phyloP scores from a whole-genome alignment of 2,329 filamentous ascomycete genomes.

The Colletotrichum eremochloae region DNA sequence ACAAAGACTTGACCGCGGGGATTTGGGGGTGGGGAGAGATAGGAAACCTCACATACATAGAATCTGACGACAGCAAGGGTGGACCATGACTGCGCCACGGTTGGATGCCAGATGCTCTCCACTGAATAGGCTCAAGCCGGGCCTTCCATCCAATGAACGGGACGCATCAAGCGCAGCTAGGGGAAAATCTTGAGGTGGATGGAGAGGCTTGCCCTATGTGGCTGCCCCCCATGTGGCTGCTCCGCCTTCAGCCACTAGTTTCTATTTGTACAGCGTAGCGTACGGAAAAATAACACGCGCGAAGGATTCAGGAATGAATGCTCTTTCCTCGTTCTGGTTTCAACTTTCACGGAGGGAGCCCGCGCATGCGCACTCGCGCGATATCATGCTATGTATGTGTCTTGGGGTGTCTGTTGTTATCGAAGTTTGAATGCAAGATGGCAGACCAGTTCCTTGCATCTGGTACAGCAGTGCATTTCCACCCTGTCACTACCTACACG shows the following conservation, averaged over 20 bases:
- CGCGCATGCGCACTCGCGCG: background rate
- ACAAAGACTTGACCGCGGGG: background rate
- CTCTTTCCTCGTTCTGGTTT: background rate
- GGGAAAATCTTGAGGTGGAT: background rate
- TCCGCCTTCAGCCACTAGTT: conserved; percentile 20
- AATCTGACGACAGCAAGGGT: background rate
- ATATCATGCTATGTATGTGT: background rate
- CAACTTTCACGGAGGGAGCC: conserved; percentile 15
- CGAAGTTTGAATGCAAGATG: conserved; percentile 4
- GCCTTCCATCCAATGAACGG: conserved; percentile 12
- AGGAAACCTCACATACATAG: conserved; percentile 5
- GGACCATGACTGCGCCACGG: conserved; percentile 26
- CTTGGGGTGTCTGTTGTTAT: background rate
- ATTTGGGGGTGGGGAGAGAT: background rate
- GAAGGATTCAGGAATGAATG: background rate
- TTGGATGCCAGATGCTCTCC: background rate
- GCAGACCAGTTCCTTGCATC: conserved; percentile 8
- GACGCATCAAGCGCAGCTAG: background rate
- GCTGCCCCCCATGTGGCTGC: conserved; percentile 30
- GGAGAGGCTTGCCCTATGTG: conserved; percentile 16
- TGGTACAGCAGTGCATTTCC: background rate
- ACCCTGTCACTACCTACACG: background rate
- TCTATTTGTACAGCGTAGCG: background rate
- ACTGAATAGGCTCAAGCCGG: conserved; percentile 18
- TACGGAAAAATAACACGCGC: too few relatives aligned